Base-by-base conservation (phyloP, 23 red algal species). In the Gracilaria gracilis region DNA sequence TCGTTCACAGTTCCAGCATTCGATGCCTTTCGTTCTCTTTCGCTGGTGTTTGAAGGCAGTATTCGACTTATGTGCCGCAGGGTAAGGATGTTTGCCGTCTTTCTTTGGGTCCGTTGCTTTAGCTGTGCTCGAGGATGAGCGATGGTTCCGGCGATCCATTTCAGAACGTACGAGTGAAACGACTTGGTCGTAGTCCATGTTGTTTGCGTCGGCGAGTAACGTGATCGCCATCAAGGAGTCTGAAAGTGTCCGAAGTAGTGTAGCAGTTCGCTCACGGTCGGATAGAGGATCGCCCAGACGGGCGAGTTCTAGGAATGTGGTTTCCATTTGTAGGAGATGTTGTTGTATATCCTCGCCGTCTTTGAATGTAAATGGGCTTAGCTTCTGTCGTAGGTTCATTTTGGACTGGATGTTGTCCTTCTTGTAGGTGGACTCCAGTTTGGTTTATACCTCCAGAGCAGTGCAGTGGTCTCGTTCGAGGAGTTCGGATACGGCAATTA, bases 111-210 rank as follows among this genome's bases (percentile, higher is more conserved):
- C n/a, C n/a, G n/a, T n/a, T n/a, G n/a, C n/a, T n/a, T n/a, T n/a
- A n/a, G n/a, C n/a, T n/a, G n/a, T n/a, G n/a, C n/a, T 32, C 23
- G 25, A 0, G 9, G 61, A 4, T 5, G 25, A 65, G 25, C 24
- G 61, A 65, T 31, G 61, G 23, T 28, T 65, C 8, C 61, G n/a
- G 21, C 61, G 25, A 13, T 77, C 72, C 21, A 77, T 77, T 53
- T 77, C 72, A 6, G 25, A 77, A 27, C 25, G 39, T 11, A 4
- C 4, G 1, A 77, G 3, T 2, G 72, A 47, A 7, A 77, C 39
- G 11, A 77, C 48, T 50, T 47, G 21, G 34, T 77, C 72, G 25
- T 77, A 77, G 1, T 77, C 72, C 72, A 77, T 77, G 39, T 44
- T 77, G 34, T 39, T 77, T 3, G 72, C 72, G 23, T 46, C 72